A percentile compares a stretch with the other conserved stretches of the same genome.
Evolutionary conservation across 108 stramenopile genomes (phyloP).

Genomic region (Pinguiococcus pyrenoidosus): DNA sequence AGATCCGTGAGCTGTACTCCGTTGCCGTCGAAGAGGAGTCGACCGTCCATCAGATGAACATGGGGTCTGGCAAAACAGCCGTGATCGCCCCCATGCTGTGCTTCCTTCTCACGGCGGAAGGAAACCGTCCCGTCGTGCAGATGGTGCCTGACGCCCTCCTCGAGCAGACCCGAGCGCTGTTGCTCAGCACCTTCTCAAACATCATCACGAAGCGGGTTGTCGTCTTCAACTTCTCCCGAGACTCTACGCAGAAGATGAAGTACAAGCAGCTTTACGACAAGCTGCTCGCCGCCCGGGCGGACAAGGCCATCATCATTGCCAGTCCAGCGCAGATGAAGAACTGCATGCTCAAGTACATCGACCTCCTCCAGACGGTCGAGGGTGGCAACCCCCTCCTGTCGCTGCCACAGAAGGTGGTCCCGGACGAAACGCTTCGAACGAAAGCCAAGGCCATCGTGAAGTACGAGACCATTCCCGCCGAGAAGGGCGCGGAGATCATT

Average conservation of each 20-base stretch:
- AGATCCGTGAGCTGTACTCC: no score
- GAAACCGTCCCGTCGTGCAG: constrained; percentile 7
- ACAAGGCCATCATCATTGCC: constrained; percentile 12
- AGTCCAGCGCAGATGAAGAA: constrained; percentile 17
- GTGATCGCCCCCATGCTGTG: constrained; percentile 23
- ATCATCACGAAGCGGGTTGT: constrained; percentile 12
- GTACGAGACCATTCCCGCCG: not conserved
- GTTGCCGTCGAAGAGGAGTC: no score
- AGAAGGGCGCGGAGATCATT: not conserved
- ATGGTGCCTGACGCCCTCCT: constrained; percentile 24
- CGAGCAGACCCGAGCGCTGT: constrained; percentile 6
- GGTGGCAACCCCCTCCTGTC: no score
- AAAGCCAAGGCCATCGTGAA: no score
- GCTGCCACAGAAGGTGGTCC: no score
- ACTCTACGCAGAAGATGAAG: no score
- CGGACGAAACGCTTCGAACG: no score
- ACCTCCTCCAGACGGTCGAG: no score
- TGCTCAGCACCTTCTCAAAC: constrained; percentile 2
- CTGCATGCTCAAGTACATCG: constrained; percentile 20
- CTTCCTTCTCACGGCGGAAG: constrained; percentile 19
- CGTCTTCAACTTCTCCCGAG: no score
- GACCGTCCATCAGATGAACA: constrained; percentile 29
- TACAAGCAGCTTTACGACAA: no score
- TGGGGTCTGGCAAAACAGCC: constrained; percentile 29
- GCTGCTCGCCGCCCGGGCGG: not conserved